Evolutionary conservation across 225 moss, liverwort and hornwort genomes (phyloP).

Genomic region (Rhytidiadelphus loreus): DNA sequence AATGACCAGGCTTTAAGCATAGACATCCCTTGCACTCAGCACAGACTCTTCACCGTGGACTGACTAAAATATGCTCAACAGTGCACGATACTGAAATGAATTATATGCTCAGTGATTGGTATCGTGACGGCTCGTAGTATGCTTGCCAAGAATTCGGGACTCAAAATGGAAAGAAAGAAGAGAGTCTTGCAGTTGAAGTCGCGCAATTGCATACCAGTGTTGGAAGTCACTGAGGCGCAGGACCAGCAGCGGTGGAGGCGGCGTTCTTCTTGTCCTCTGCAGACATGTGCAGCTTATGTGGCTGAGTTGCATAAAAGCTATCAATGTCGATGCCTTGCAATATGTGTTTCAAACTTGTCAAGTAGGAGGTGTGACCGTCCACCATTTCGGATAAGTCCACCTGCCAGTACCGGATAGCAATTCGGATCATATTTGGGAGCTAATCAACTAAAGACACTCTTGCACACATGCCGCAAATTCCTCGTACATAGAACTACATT

Average conservation of each 20-base stretch:
- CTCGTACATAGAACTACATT: background rate
- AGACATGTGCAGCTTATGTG: slow-evolving; percentile 24
- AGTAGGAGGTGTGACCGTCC: slow-evolving; percentile 76
- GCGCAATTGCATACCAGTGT: background rate
- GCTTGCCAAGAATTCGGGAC: background rate
- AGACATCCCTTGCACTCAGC: background rate
- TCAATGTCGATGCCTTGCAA: slow-evolving; percentile 60
- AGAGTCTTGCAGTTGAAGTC: background rate
- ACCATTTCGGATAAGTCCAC: slow-evolving; percentile 83
- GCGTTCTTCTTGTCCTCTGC: slow-evolving; percentile 1
- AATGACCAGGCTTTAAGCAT: background rate
- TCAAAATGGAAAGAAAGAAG: background rate
- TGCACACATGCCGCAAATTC: background rate
- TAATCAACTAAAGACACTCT: no score
- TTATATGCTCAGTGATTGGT: no score
- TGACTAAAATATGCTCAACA: background rate
- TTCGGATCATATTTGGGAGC: background rate
- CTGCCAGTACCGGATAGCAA: slow-evolving; percentile 14
- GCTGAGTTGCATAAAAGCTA: slow-evolving; percentile 58
- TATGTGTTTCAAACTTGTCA: slow-evolving; percentile 47
- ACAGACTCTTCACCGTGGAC: background rate
- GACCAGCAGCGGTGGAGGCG: slow-evolving; percentile 28
- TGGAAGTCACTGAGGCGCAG: background rate
- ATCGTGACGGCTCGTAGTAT: no score
- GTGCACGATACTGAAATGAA: background rate